Percentiles rank a stretch among this genome's conserved stretches.
Evolutionary conservation across 108 stramenopile species (phyloP).

Genomic region (Schizochytrium sp.): DNA sequence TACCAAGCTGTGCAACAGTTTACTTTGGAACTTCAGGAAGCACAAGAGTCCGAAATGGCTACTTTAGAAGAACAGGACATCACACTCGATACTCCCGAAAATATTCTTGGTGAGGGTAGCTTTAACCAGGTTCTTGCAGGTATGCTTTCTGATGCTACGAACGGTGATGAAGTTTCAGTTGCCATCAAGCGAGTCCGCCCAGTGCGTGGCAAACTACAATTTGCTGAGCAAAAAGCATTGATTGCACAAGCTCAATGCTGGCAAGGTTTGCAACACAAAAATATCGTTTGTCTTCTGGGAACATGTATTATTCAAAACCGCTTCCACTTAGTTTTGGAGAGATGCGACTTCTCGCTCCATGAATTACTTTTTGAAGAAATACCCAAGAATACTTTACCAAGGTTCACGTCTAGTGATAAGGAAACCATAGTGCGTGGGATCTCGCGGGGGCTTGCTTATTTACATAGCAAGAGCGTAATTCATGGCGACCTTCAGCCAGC

Average conservation of each 20-base stretch:
- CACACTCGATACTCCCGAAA: no score
- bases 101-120: no score
- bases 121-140: no score
- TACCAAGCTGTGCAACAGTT: no score
- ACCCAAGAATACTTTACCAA: neutral
- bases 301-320: neutral
- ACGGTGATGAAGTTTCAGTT: no score
- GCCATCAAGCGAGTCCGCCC: conserved; percentile 9
- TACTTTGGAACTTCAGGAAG: no score
- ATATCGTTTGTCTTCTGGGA: conserved; percentile 48
- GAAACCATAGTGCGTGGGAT: conserved; percentile 6
- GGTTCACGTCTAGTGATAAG: neutral
- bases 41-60: no score
- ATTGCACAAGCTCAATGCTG: conserved; percentile 16
- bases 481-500: conserved; percentile 44
- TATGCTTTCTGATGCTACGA: no score
- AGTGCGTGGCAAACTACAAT: neutral
- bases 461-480: neutral
- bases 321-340: conserved; percentile 2
- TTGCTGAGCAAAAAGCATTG: neutral
- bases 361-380: neutral
- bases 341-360: neutral
- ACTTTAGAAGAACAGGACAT: no score
- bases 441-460: neutral
- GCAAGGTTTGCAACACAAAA: neutral